Percentiles rank a stretch among this genome's conserved stretches.
Conservation (phyloP, 2,329 filamentous ascomycete genomes). For the Fusarium fujikuroi region DNA sequence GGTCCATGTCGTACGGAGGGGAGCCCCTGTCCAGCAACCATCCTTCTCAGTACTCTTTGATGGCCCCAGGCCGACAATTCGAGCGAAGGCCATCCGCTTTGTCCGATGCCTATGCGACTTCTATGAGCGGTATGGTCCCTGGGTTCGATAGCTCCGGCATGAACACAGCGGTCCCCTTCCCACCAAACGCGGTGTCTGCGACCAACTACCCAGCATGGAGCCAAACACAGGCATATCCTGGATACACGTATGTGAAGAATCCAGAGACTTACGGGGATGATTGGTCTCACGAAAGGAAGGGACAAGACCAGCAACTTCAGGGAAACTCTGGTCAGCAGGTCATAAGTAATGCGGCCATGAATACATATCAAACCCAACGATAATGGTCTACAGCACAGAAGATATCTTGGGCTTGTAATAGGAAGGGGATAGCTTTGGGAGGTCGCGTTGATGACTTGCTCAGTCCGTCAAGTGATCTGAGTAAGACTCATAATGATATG, state of each 20-base stretch:
- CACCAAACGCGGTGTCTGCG: conserved; percentile 52
- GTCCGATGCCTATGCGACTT: conserved; percentile 57
- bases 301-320: conserved; percentile 20
- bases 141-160: conserved; percentile 51
- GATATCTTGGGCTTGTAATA: background rate
- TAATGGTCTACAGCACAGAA: background rate
- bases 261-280: conserved; percentile 49
- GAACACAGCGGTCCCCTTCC: conserved; percentile 47
- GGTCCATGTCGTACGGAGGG: conserved; percentile 62
- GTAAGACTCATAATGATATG: conserved; percentile 9
- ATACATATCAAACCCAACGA: conserved; percentile 31
- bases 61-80: conserved; percentile 53
- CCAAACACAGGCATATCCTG: conserved; percentile 50
- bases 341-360: conserved; percentile 4
- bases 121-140: conserved; percentile 51
- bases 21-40: conserved; percentile 53
- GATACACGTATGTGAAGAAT: conserved; percentile 52
- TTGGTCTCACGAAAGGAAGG: conserved; percentile 48
- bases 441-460: background rate
- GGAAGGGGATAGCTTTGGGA: background rate
- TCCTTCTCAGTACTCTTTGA: conserved; percentile 53
- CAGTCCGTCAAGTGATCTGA: background rate
- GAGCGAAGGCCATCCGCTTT: conserved; percentile 56
- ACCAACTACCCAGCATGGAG: conserved; percentile 58
- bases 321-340: conserved; percentile 23